Conservation (phyloP, 305 asterid genomes). For the Fraxinus platypoda region DNA sequence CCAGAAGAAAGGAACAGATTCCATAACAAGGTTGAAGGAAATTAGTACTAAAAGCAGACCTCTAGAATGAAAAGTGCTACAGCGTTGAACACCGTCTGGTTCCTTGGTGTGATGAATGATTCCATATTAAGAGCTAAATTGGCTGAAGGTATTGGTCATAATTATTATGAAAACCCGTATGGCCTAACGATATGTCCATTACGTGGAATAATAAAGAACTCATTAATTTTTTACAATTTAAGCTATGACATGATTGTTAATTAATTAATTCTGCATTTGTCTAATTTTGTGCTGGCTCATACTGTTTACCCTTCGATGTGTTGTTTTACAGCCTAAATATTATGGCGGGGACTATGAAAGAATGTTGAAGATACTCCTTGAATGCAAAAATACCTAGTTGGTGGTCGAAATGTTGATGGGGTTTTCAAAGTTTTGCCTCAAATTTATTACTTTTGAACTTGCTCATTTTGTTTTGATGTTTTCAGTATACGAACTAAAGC, state of each 20-base stretch:
- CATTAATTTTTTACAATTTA: background rate
- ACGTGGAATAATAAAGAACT: background rate
- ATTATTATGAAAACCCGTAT: background rate
- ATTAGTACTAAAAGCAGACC: background rate
- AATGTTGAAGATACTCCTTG: background rate
- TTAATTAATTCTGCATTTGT: background rate
- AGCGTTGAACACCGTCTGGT: background rate
- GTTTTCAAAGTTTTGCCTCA: constrained; percentile 57
- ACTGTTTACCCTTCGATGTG: background rate
- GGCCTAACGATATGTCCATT: background rate
- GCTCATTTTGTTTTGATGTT: background rate
- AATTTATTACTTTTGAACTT: background rate
- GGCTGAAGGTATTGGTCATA: background rate
- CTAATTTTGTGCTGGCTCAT: background rate
- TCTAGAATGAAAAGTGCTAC: background rate
- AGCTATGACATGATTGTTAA: background rate
- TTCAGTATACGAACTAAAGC: background rate
- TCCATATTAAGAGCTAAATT: background rate
- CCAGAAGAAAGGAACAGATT: background rate
- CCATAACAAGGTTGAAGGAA: background rate
- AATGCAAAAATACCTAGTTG: constrained; percentile 44
- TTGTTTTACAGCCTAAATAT: background rate
- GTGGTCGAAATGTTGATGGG: constrained; percentile 68
- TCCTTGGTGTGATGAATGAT: background rate
- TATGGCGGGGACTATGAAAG: background rate